A percentile compares a stretch with the other conserved stretches of the same genome.
Conservation (phyloP, 257 asterid genomes). For the Galeopsis tetrahit region DNA sequence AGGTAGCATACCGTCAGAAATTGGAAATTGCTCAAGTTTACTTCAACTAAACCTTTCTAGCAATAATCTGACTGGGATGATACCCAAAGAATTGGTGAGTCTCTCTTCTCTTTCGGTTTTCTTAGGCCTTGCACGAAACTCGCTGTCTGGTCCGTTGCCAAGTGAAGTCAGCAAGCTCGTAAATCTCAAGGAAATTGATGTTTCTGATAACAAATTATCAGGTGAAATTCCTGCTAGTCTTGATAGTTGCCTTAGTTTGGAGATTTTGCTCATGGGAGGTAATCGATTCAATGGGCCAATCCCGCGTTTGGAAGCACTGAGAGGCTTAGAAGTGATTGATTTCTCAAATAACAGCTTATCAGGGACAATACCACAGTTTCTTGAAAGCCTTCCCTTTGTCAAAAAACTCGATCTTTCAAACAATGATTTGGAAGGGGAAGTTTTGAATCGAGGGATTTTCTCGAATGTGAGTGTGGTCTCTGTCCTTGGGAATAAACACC, state of each 20-base stretch:
- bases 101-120: conserved; percentile 1
- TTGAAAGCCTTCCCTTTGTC: background rate
- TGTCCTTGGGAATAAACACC: background rate
- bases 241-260: background rate
- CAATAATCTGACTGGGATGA: background rate
- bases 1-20: background rate
- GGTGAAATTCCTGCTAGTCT: background rate
- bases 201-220: background rate
- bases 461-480: background rate
- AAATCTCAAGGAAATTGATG: conserved; percentile 7
- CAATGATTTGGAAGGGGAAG: conserved; percentile 3
- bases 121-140: conserved; percentile 1
- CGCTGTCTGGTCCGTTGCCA: background rate
- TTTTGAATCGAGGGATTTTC: background rate
- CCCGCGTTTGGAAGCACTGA: background rate
- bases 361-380: background rate
- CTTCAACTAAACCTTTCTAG: background rate
- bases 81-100: background rate
- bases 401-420: background rate
- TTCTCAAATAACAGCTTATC: conserved; percentile 10
- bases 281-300: background rate
- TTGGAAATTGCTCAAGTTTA: background rate
- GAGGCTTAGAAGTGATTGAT: conserved; percentile 5
- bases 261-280: conserved; percentile 11
- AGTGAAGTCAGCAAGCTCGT: background rate